phyloP scores from a whole-genome alignment of 306 rosid species.

The Pyrus pyrifolia region DNA sequence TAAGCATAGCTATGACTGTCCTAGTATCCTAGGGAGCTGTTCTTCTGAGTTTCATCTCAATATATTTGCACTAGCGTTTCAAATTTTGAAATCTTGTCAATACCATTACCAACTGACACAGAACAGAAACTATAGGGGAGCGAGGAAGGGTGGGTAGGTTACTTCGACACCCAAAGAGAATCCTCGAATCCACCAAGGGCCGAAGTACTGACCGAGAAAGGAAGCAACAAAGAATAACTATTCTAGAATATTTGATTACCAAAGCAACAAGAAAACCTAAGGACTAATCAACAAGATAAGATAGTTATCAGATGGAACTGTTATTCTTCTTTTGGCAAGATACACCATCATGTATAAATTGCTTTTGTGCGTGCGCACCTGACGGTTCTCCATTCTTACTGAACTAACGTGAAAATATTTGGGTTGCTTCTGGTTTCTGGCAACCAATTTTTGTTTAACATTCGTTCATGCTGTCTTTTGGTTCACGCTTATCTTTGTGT shows the following conservation, averaged over 20 bases:
- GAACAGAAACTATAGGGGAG: neutral
- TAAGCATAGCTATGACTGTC: neutral
- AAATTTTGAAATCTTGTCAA: neutral
- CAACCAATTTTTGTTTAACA: neutral
- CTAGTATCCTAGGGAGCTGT: neutral
- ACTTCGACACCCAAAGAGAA: neutral
- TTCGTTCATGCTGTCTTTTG: neutral
- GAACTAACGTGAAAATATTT: neutral
- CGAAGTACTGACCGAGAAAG: too few species aligned
- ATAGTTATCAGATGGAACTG: neutral
- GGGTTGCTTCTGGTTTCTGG: neutral
- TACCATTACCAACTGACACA: neutral
- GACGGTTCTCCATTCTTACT: too few species aligned
- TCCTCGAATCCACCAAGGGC: neutral
- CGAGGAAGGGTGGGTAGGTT: neutral
- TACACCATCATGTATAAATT: neutral
- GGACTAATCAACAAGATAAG: neutral
- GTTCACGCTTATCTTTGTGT: neutral
- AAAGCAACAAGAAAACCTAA: neutral
- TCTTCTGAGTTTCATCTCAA: neutral
- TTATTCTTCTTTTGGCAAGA: neutral
- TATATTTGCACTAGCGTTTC: neutral
- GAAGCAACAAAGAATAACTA: neutral
- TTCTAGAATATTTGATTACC: neutral
- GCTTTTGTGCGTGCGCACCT: neutral